Conservation (phyloP, 805 yeast genomes). For the Tetrapisispora arboricola region DNA sequence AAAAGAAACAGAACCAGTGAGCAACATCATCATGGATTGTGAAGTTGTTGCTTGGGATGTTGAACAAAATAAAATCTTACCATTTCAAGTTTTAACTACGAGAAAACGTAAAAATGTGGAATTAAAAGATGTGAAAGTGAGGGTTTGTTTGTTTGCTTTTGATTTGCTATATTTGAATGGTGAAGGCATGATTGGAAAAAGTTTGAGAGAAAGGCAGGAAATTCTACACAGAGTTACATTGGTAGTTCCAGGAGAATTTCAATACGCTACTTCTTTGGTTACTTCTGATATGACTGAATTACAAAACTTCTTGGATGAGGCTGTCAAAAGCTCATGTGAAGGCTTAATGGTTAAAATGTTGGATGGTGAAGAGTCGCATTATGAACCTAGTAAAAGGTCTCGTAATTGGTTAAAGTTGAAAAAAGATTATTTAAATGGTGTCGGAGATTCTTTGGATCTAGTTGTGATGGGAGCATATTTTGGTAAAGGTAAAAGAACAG, state of each 20-base stretch:
- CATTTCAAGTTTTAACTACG: slow-evolving; percentile 88
- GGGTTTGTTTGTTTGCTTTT: slow-evolving; percentile 87
- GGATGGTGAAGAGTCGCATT: slow-evolving; percentile 68
- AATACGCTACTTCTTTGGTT: slow-evolving; percentile 66
- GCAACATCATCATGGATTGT: slow-evolving; percentile 74
- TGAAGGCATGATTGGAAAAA: slow-evolving; percentile 52
- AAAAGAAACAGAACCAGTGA: slow-evolving; percentile 22
- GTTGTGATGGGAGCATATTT: slow-evolving; percentile 90
- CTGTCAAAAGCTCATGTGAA: slow-evolving; percentile 84
- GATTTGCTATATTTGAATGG: slow-evolving; percentile 73
- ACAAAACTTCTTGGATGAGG: slow-evolving; percentile 75
- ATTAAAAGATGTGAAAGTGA: slow-evolving; percentile 76
- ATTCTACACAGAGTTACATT: slow-evolving; percentile 46
- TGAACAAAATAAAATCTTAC: slow-evolving; percentile 65
- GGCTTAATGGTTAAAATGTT: slow-evolving; percentile 92
- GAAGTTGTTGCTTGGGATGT: slow-evolving; percentile 98
- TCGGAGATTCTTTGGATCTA: slow-evolving; percentile 89
- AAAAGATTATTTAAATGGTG: slow-evolving; percentile 89
- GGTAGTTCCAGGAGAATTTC: slow-evolving; percentile 65
- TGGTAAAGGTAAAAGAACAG: slow-evolving; percentile 92
- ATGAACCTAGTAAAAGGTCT: slow-evolving; percentile 92
- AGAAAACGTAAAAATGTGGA: slow-evolving; percentile 91
- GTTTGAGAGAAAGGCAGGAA: slow-evolving; percentile 63
- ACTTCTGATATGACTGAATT: slow-evolving; percentile 64
- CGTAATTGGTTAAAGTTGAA: slow-evolving; percentile 92